Percentiles rank a stretch among this genome's conserved stretches.
Conservation (phyloP, 106 monocot species). For the Platanthera guangdongensis region DNA sequence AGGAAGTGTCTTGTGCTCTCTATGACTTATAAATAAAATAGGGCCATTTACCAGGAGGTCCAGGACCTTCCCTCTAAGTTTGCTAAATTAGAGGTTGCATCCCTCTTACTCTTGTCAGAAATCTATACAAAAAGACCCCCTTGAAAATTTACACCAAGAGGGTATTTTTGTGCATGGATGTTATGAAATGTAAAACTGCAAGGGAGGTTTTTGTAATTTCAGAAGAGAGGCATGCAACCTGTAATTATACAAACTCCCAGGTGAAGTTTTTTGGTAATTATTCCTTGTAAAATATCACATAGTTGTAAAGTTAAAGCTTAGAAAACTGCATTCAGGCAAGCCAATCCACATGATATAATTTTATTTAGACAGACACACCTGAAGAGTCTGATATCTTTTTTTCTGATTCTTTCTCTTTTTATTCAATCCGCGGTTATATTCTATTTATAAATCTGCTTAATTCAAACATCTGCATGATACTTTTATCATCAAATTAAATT, state of each 20-base stretch:
- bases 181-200: no score
- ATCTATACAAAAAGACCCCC: no score
- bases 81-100: no score
- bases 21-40: neutral
- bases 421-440: neutral
- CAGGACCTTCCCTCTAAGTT: no score
- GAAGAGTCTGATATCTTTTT: neutral
- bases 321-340: neutral
- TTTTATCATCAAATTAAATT: neutral
- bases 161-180: no score
- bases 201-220: no score
- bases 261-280: no score
- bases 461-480: neutral
- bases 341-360: neutral
- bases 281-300: neutral
- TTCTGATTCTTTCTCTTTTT: neutral
- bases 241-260: no score
- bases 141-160: no score
- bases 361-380: neutral
- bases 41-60: no score
- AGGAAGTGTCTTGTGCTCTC: neutral
- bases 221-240: no score
- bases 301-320: neutral
- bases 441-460: neutral
- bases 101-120: no score